Base-by-base conservation (phyloP, 371 early-diverging fungal species). In the Mucor saturninus region DNA sequence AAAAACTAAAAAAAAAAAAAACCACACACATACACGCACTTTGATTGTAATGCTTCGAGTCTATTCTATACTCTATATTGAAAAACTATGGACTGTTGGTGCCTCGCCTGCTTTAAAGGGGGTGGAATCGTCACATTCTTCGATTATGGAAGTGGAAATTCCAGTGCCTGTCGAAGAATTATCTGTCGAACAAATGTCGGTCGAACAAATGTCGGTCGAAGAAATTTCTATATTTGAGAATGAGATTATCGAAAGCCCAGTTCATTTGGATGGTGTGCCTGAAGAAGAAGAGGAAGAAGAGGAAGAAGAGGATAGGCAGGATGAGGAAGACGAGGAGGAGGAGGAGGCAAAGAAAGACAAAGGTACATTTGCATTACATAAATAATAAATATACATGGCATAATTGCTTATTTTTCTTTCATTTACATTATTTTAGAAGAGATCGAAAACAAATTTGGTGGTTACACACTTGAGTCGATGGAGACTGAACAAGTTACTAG, bases 21-120 rank as follows among this genome's bases (percentile, higher is more conserved):
- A 21, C 21, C 21, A 21, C 21, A 21, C 21, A 21, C 21, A 21
- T 21, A 21, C 21, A 21, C 21, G 1, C 28, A 4, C 21, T 50
- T 50, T 26, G 11, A 11, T 30, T 26, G 30, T 50, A 3, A 69
- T 69, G 69, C 62, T 69, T 53, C 64, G 69, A 42, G 57, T 69
- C n/a, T 59, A 64, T 29, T 64, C 60, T 37, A 42, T 69, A 10
- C 26, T 69, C 21, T 64, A 61, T 29, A 69, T 57, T 28, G 65
- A 69, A 45, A 43, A 49, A 9, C 43, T 69, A 54, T 69, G 69
- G 69, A 59, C 52, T 28, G 15, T 43, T 39, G 8, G 5, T 48
- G 31, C 32, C 7, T 45, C 58, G 4, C 37, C 52, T 29, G 35
- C 45, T 3, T 43, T 42, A 5, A n/a, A 54, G n/a, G 32, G 40